Conservation (phyloP, 108 stramenopile species). For the Skeletonema menzelii region DNA sequence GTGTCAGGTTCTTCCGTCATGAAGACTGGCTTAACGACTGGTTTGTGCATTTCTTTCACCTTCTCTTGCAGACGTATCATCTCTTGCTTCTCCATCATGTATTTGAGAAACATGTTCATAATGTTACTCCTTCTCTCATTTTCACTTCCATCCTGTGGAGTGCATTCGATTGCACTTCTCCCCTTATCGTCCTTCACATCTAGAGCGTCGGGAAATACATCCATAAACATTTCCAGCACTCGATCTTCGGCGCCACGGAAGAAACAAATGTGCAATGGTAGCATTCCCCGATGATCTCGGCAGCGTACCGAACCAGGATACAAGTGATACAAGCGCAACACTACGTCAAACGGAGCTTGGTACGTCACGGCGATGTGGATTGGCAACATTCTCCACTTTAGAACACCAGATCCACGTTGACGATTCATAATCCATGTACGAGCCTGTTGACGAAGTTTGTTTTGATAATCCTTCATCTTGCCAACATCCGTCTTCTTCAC, state of each 20-base stretch:
- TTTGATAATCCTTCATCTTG: conserved; percentile 23
- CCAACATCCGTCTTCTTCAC: conserved; percentile 7
- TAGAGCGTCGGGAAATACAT: conserved; percentile 67
- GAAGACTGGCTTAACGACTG: neutral
- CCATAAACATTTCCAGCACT: conserved; percentile 61
- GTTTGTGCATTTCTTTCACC: neutral
- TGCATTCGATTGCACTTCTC: conserved; percentile 34
- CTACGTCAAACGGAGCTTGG: conserved; percentile 59
- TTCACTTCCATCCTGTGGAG: conserved; percentile 41
- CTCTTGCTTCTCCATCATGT: conserved; percentile 13
- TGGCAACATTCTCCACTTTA: conserved; percentile 71
- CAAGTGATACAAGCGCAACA: conserved; percentile 51
- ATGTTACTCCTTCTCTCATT: conserved; percentile 51
- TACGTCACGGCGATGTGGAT: conserved; percentile 63
- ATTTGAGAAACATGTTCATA: conserved; percentile 26
- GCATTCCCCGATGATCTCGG: conserved; percentile 59
- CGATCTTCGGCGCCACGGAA: conserved; percentile 50
- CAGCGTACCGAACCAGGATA: conserved; percentile 60
- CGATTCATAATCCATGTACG: conserved; percentile 77
- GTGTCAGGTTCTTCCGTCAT: neutral
- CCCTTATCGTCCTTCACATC: conserved; percentile 58
- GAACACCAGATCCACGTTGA: conserved; percentile 39
- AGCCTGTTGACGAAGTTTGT: conserved; percentile 41
- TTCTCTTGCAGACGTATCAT: neutral
- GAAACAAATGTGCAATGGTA: conserved; percentile 65